These are phyloP conservation scores for Coniosporium tulheliwenetii DNA, from an alignment of 2,329 filamentous ascomycete genomes.

Conservation along the genomic window DNA sequence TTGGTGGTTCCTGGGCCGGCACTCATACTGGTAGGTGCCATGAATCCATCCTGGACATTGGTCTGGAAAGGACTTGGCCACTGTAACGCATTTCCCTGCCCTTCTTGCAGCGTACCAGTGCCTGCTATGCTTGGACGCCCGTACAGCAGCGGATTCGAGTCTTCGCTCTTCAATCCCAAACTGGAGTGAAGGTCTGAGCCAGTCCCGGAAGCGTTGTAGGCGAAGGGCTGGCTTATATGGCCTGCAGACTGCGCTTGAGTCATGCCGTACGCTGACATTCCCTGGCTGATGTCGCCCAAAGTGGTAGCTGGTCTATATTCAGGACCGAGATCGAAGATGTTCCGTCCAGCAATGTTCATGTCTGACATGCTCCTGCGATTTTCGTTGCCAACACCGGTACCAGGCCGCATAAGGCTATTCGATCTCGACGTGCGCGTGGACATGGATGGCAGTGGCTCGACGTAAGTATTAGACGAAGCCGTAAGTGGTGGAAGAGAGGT, in stretches of 20 bases:
- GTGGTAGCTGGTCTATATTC: too few relatives aligned
- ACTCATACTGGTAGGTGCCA: constrained; percentile 27
- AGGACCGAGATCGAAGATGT: too few relatives aligned
- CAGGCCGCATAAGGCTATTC: constrained; percentile 31
- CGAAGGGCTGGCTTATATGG: too few relatives aligned
- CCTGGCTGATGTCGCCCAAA: too few relatives aligned
- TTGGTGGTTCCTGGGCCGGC: constrained; percentile 19
- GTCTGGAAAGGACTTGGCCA: constrained; percentile 29
- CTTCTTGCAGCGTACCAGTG: constrained; percentile 18
- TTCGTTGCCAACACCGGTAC: constrained; percentile 10
- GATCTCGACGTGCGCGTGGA: constrained; percentile 32
- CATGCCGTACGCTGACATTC: too few relatives aligned
- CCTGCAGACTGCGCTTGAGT: too few relatives aligned
- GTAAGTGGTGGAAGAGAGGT: too few relatives aligned
- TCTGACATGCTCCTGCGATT: constrained; percentile 12
- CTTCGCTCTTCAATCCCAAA: constrained; percentile 16
- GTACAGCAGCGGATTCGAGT: constrained; percentile 12
- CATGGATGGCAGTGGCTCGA: constrained; percentile 18
- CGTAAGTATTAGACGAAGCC: too few relatives aligned
- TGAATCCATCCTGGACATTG: constrained; percentile 28
- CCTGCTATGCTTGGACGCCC: constrained; percentile 18
- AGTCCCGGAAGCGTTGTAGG: too few relatives aligned
- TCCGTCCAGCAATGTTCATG: constrained; percentile 1
- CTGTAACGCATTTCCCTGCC: constrained; percentile 22
- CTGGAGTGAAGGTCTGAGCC: too few relatives aligned